Percentiles rank a stretch among this genome's conserved stretches.
Evolutionary conservation across 2,329 filamentous ascomycete genomes (phyloP).

Genomic region (Penicillium sp.): DNA sequence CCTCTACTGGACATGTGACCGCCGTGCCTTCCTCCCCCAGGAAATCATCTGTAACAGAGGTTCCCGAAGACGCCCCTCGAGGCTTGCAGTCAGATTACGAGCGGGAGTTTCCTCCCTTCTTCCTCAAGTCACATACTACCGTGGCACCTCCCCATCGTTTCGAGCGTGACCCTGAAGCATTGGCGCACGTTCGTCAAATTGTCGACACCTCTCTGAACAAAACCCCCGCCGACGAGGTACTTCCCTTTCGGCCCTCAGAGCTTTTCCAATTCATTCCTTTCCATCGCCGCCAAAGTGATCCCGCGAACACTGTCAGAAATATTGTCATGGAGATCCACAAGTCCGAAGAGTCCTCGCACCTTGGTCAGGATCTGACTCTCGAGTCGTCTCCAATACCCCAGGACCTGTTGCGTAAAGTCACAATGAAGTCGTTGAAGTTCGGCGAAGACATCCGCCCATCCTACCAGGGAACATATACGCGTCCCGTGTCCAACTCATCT

Average conservation of each 20-base stretch:
- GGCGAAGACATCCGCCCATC: slow-evolving; percentile 64
- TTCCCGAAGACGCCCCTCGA: slow-evolving; percentile 15
- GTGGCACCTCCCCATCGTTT: slow-evolving; percentile 63
- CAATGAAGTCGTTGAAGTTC: slow-evolving; percentile 62
- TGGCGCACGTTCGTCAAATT: slow-evolving; percentile 55
- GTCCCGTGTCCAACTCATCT: slow-evolving; percentile 41
- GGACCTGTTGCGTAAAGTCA: slow-evolving; percentile 50
- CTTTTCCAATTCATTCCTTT: slow-evolving; percentile 44
- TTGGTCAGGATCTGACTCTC: slow-evolving; percentile 36
- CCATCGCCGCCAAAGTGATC: slow-evolving; percentile 34
- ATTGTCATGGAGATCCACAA: slow-evolving; percentile 61
- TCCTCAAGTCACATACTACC: slow-evolving; percentile 70
- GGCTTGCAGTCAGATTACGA: slow-evolving; percentile 59
- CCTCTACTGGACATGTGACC: slow-evolving; percentile 22
- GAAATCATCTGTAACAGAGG: slow-evolving; percentile 17
- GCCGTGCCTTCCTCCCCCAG: slow-evolving; percentile 35
- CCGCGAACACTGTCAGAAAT: slow-evolving; percentile 54
- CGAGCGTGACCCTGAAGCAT: slow-evolving; percentile 60
- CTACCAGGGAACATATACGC: slow-evolving; percentile 65
- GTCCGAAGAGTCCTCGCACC: slow-evolving; percentile 10
- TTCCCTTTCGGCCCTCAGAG: slow-evolving; percentile 36
- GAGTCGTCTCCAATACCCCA: slow-evolving; percentile 35
- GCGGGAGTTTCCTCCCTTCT: slow-evolving; percentile 78
- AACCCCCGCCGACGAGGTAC: slow-evolving; percentile 11
- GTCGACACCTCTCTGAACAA: slow-evolving; percentile 44